phyloP scores from a whole-genome alignment of 257 asterid species.

The Sherardia arvensis region DNA sequence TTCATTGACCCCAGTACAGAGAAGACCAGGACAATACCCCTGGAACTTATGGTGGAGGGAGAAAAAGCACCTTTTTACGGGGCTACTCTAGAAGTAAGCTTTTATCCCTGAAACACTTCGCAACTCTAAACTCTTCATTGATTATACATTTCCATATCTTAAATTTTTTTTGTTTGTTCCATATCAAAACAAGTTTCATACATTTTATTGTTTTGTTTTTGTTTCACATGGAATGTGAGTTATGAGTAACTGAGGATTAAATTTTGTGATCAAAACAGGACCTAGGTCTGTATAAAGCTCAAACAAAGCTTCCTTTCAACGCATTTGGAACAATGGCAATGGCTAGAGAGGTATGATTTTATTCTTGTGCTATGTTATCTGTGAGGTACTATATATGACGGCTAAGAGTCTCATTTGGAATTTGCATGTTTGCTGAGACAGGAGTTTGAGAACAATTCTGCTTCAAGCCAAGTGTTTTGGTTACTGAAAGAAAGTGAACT shows the following conservation, averaged over 20 bases:
- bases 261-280: slow-evolving; percentile 44
- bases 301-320: slow-evolving; percentile 90
- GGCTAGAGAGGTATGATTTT: slow-evolving; percentile 71
- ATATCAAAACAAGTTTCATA: no score
- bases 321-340: slow-evolving; percentile 99
- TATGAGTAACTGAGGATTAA: slow-evolving; percentile 5
- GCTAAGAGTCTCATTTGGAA: slow-evolving; percentile 5
- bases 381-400: not conserved
- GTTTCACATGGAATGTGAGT: not conserved
- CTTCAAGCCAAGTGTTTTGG: slow-evolving; percentile 98
- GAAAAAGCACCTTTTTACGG: slow-evolving; percentile 90
- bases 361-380: not conserved
- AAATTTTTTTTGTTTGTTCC: no score
- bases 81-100: slow-evolving; percentile 82
- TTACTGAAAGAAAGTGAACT: slow-evolving; percentile 95
- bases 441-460: slow-evolving; percentile 96
- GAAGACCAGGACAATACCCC: slow-evolving; percentile 75
- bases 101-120: not conserved
- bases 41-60: slow-evolving; percentile 81
- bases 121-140: not conserved
- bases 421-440: slow-evolving; percentile 15
- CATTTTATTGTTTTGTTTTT: not conserved
- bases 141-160: not conserved
- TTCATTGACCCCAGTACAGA: slow-evolving; percentile 95
- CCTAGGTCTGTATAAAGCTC: slow-evolving; percentile 96